Percentiles rank a stretch among this genome's conserved stretches.
Evolutionary conservation across 2,329 filamentous ascomycete genomes (phyloP).

Genomic region (Tolypocladium amazonense): DNA sequence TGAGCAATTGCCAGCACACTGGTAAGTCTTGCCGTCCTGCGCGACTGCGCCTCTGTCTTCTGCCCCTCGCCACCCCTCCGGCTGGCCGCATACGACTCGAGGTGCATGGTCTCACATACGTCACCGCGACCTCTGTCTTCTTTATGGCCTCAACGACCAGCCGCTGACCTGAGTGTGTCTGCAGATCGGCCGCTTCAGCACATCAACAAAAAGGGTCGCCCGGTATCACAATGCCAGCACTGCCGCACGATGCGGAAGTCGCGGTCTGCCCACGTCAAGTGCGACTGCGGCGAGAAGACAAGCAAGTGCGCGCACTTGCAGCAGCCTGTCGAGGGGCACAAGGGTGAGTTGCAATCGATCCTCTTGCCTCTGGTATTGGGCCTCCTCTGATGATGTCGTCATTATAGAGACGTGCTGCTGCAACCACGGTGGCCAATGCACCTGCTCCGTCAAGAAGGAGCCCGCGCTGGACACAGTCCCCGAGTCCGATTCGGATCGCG

Average conservation of each 20-base stretch:
- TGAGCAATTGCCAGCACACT: slow-evolving; percentile 95
- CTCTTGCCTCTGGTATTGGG: not conserved
- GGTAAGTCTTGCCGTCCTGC: slow-evolving; percentile 48
- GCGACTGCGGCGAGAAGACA: slow-evolving; percentile 91
- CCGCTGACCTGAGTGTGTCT: slow-evolving; percentile 11
- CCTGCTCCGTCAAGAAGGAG: slow-evolving; percentile 55
- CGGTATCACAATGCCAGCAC: slow-evolving; percentile 95
- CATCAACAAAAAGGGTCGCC: slow-evolving; percentile 95
- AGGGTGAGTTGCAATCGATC: slow-evolving; percentile 34
- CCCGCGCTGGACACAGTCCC: slow-evolving; percentile 49
- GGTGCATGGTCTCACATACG: not conserved
- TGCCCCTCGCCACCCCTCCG: not conserved
- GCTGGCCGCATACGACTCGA: not conserved
- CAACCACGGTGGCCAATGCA: slow-evolving; percentile 58
- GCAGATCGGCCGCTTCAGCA: slow-evolving; percentile 83
- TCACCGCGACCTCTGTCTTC: not conserved
- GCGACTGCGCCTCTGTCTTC: slow-evolving; percentile 4
- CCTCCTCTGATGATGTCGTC: slow-evolving; percentile 4
- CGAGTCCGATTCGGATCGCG: slow-evolving; percentile 49
- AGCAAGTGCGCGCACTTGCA: slow-evolving; percentile 56
- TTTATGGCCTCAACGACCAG: not conserved
- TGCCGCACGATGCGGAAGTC: slow-evolving; percentile 95
- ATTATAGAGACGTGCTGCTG: slow-evolving; percentile 55
- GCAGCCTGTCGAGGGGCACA: slow-evolving; percentile 45
- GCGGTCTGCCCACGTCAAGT: slow-evolving; percentile 87